A percentile compares a stretch with the other conserved stretches of the same genome.
Evolutionary conservation across 108 stramenopile genomes (phyloP).

Genomic region (Conticribra weissflogii): DNA sequence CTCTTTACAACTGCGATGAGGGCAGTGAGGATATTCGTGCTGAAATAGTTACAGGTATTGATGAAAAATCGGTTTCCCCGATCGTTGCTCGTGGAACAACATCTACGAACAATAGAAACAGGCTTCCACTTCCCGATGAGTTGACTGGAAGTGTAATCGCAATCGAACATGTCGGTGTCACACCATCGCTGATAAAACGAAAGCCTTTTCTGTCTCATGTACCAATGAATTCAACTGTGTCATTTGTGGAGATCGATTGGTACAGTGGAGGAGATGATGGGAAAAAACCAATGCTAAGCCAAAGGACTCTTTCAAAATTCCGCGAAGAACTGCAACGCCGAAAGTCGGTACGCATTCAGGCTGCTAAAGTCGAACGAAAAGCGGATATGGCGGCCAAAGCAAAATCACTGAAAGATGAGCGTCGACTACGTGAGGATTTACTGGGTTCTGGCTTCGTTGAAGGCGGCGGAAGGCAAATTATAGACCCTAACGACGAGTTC

Average conservation of each 20-base stretch:
- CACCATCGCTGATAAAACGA: constrained; percentile 63
- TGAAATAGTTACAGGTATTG: too few species aligned
- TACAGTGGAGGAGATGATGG: constrained; percentile 28
- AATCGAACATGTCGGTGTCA: constrained; percentile 59
- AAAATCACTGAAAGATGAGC: constrained; percentile 46
- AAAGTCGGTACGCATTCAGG: constrained; percentile 53
- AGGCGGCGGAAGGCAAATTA: constrained; percentile 40
- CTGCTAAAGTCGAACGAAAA: constrained; percentile 58
- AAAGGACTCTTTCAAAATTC: constrained; percentile 61
- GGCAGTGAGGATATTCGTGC: constrained; percentile 4
- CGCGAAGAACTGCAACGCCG: constrained; percentile 69
- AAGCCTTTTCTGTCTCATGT: constrained; percentile 78
- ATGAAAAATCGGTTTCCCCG: too few species aligned
- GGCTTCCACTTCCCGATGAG: constrained; percentile 68
- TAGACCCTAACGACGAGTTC: constrained; percentile 74
- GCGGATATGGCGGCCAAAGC: constrained; percentile 46
- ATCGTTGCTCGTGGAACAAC: constrained; percentile 6
- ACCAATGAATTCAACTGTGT: constrained; percentile 60
- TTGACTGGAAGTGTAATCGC: constrained; percentile 66
- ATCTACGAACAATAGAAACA: constrained; percentile 4
- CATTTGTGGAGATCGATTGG: constrained; percentile 74
- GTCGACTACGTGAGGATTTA: constrained; percentile 47
- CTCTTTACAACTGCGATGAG: constrained; percentile 11
- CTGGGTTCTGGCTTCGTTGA: constrained; percentile 31
- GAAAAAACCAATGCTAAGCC: constrained; percentile 55